These are phyloP conservation scores for Deakozyma indianensis DNA, from an alignment of 805 yeast species.

Conservation along the genomic window DNA sequence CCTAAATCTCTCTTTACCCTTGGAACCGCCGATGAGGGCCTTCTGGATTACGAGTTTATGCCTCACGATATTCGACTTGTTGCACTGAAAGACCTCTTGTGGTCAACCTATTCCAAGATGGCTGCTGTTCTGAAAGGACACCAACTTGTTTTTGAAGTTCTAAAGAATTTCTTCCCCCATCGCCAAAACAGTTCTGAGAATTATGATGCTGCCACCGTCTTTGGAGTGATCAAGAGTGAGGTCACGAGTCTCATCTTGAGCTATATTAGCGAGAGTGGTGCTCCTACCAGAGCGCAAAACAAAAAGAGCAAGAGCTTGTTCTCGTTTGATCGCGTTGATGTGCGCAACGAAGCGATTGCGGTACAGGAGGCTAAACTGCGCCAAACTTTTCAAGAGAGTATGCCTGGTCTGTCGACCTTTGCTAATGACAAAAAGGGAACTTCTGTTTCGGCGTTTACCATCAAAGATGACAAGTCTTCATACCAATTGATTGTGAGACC, in stretches of 20 bases:
- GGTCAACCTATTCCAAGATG: conserved; percentile 50
- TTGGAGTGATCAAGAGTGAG: conserved; percentile 31
- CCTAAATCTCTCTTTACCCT: conserved; percentile 24
- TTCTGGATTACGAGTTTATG: conserved; percentile 21
- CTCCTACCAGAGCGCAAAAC: conserved; percentile 3
- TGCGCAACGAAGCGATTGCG: conserved; percentile 11
- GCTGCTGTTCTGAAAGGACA: conserved; percentile 56
- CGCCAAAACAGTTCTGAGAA: conserved; percentile 8
- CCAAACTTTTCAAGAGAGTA: conserved; percentile 40
- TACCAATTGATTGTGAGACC: conserved; percentile 56
- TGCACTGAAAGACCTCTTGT: conserved; percentile 55
- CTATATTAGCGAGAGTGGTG: conserved; percentile 10
- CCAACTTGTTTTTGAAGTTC: conserved; percentile 46
- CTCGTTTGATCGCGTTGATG: conserved; percentile 20
- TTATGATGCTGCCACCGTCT: conserved; percentile 29
- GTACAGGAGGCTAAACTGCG: conserved; percentile 26
- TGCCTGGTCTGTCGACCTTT: conserved; percentile 45
- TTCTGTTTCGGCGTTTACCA: conserved; percentile 36
- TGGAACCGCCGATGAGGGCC: conserved; percentile 11
- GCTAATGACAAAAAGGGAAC: conserved; percentile 19
- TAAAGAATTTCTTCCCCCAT: conserved; percentile 10
- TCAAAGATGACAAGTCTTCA: conserved; percentile 41
- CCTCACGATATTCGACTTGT: conserved; percentile 36
- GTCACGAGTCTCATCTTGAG: conserved; percentile 12
- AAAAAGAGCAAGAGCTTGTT: conserved; percentile 7